Conservation (phyloP, 805 yeast genomes). For the Wickerhamomyces sydowiorum region DNA sequence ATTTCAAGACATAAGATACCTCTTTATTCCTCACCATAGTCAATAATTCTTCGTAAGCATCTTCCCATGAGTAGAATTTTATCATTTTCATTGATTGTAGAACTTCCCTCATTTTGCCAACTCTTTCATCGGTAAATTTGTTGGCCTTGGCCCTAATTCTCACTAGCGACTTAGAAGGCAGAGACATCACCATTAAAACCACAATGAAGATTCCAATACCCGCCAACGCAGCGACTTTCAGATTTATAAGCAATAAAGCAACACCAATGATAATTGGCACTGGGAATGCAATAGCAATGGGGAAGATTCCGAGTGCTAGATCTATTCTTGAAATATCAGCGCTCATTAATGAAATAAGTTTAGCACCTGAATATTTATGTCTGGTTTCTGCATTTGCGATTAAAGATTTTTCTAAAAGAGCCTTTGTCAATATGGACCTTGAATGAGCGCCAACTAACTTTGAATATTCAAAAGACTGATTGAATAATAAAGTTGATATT, state of each 20-base stretch:
- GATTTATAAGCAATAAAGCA: constrained; percentile 50
- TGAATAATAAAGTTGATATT: constrained; percentile 38
- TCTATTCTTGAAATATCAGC: constrained; percentile 77
- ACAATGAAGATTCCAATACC: constrained; percentile 47
- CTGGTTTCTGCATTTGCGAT: constrained; percentile 48
- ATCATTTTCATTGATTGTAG: constrained; percentile 57
- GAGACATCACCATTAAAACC: constrained; percentile 37
- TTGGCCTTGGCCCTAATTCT: constrained; percentile 44
- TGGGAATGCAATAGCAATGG: constrained; percentile 45
- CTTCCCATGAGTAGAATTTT: constrained; percentile 83
- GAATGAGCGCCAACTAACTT: constrained; percentile 59
- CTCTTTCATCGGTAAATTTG: constrained; percentile 55
- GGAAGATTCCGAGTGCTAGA: constrained; percentile 59
- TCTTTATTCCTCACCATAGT: constrained; percentile 49
- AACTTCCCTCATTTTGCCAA: constrained; percentile 50
- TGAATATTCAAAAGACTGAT: constrained; percentile 57
- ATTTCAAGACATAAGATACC: constrained; percentile 44
- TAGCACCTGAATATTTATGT: constrained; percentile 55
- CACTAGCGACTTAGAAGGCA: constrained; percentile 39
- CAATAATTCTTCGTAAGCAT: constrained; percentile 55
- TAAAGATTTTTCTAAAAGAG: constrained; percentile 61
- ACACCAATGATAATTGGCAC: constrained; percentile 51
- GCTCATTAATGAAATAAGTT: constrained; percentile 67
- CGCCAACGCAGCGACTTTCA: constrained; percentile 63
- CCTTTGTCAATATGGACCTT: constrained; percentile 63